Conservation (phyloP, 2,329 filamentous ascomycete genomes). For the Macrophomina pseudophaseolina region DNA sequence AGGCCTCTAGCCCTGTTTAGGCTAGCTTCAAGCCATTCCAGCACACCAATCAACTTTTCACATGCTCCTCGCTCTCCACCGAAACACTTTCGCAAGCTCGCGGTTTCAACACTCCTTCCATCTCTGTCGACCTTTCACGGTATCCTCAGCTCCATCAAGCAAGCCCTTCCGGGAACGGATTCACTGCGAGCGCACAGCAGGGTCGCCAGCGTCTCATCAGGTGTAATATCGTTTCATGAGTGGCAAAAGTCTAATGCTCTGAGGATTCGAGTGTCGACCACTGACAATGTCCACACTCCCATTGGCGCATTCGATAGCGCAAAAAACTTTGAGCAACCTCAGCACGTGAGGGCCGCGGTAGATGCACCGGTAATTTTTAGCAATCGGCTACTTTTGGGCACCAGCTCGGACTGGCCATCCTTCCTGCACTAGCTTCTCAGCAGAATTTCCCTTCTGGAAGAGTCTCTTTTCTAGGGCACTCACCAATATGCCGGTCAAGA, state of each 20-base stretch:
- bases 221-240: not conserved
- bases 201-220: too few relatives aligned
- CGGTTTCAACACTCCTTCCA: too few relatives aligned
- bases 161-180: too few relatives aligned
- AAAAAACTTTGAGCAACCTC: not conserved
- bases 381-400: not conserved
- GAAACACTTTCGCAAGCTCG: too few relatives aligned
- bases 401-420: not conserved
- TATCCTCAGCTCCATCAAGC: too few relatives aligned
- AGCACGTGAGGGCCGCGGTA: not conserved
- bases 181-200: too few relatives aligned
- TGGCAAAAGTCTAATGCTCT: not conserved
- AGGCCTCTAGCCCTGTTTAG: too few relatives aligned
- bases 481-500: not conserved
- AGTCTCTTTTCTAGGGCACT: not conserved
- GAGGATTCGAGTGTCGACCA: not conserved
- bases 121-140: too few relatives aligned
- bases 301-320: not conserved
- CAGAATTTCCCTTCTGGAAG: not conserved
- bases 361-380: not conserved
- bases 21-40: too few relatives aligned
- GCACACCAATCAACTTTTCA: too few relatives aligned
- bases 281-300: constrained; percentile 4
- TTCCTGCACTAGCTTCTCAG: constrained; percentile 5
- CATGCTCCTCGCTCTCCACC: too few relatives aligned